Conservation (phyloP, 1,284 basidiomycete species). For the Salmacisia buchloeana region DNA sequence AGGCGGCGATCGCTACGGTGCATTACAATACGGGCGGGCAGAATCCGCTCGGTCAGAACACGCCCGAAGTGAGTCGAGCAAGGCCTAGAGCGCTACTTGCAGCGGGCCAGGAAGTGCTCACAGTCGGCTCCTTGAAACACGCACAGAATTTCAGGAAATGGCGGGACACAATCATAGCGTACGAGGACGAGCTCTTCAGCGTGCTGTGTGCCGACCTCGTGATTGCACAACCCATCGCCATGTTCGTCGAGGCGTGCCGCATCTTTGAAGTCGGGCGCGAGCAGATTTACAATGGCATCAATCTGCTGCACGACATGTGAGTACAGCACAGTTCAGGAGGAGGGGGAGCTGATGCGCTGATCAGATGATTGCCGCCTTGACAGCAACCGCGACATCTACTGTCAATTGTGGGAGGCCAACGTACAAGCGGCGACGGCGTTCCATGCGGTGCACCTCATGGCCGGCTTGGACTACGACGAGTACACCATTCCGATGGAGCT, state of each 20-base stretch:
- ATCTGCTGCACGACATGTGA: conserved; percentile 7
- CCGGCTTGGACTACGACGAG: background rate
- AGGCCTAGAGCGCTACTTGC: background rate
- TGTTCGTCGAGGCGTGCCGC: conserved; percentile 29
- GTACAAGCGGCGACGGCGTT: conserved; percentile 5
- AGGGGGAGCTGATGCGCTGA: background rate
- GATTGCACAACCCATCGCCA: conserved; percentile 68
- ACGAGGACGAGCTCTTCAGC: conserved; percentile 77
- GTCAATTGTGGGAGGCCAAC: background rate
- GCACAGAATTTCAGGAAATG: conserved; percentile 53
- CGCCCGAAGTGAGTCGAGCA: background rate
- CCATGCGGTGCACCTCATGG: background rate
- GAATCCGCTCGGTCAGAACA: conserved; percentile 18
- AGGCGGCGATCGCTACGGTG: conserved; percentile 66
- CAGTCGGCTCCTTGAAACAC: background rate
- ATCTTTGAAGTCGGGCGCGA: conserved; percentile 1
- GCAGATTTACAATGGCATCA: background rate
- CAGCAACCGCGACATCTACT: conserved; percentile 1
- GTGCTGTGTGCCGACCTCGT: conserved; percentile 86
- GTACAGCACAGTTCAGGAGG: too few relatives aligned
- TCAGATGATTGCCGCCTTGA: background rate
- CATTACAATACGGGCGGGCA: conserved; percentile 56
- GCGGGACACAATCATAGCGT: conserved; percentile 66
- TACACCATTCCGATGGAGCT: background rate
- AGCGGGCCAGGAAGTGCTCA: background rate